Evolutionary conservation across 192 early-diverging fungal species (phyloP).

Genomic region (Coemansia sp.): DNA sequence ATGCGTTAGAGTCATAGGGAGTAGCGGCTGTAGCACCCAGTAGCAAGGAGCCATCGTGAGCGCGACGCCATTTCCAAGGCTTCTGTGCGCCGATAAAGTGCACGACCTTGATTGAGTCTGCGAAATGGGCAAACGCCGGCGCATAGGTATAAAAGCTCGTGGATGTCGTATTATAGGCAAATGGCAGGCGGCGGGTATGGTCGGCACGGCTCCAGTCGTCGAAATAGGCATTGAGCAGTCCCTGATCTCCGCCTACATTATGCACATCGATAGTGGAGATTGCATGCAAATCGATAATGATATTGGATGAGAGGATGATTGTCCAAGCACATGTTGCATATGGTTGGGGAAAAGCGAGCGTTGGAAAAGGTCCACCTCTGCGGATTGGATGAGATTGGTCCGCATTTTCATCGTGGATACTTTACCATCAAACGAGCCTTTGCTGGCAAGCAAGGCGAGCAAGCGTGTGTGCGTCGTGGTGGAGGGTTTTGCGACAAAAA

Average conservation of each 20-base stretch:
- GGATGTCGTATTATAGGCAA: constrained; percentile 71
- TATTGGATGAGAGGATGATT: not conserved
- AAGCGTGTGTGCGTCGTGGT: constrained; percentile 55
- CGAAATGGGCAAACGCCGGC: constrained; percentile 79
- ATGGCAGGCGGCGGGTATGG: constrained; percentile 72
- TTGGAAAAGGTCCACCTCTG: too few species aligned
- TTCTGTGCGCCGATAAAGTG: constrained; percentile 89
- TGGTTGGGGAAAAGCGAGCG: not conserved
- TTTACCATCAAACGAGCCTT: constrained; percentile 82
- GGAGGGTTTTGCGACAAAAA: constrained; percentile 59
- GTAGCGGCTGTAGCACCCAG: constrained; percentile 26
- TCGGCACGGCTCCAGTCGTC: constrained; percentile 68
- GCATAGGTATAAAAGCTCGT: constrained; percentile 59
- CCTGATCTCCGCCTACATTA: constrained; percentile 84
- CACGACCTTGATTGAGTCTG: constrained; percentile 67
- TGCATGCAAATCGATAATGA: constrained; percentile 3
- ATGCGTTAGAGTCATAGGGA: constrained; percentile 13
- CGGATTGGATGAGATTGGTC: constrained; percentile 5
- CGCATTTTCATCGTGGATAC: not conserved
- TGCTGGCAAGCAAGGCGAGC: constrained; percentile 36
- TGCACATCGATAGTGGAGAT: constrained; percentile 3
- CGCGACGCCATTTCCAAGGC: constrained; percentile 69
- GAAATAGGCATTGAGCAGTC: constrained; percentile 87
- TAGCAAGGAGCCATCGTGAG: constrained; percentile 20
- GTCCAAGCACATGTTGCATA: constrained; percentile 3